These are phyloP conservation scores for Hibiscus trionum DNA, from an alignment of 345 rosid genomes.

Conservation along the genomic window DNA sequence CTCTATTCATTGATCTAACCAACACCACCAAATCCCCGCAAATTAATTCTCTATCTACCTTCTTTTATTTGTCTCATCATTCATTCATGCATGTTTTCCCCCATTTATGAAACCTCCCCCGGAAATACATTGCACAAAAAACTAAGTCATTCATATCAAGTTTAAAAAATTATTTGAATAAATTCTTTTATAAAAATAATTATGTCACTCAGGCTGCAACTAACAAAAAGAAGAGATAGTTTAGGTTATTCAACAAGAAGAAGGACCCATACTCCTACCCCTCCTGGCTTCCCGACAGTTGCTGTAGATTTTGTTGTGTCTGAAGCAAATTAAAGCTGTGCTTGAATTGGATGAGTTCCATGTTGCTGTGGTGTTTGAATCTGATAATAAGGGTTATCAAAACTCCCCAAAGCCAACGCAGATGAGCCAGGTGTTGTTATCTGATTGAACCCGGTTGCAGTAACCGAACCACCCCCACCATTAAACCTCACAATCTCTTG, in stretches of 20 bases:
- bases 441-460: constrained; percentile 11
- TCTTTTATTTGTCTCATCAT: too few relatives aligned
- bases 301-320: constrained; percentile 34
- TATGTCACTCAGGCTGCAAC: not conserved
- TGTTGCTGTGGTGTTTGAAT: constrained; percentile 32
- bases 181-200: too few relatives aligned
- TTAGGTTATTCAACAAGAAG: too few relatives aligned
- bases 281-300: constrained; percentile 47
- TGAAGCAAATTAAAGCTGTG: constrained; percentile 46
- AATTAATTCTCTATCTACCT: too few relatives aligned
- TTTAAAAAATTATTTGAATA: too few relatives aligned
- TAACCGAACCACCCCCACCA: not conserved
- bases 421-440: not conserved
- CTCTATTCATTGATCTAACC: too few relatives aligned
- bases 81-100: too few relatives aligned
- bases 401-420: constrained; percentile 14
- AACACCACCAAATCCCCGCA: too few relatives aligned
- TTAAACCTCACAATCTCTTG: constrained; percentile 8
- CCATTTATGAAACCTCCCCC: too few relatives aligned
- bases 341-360: constrained; percentile 29
- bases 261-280: constrained; percentile 30
- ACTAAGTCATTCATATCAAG: too few relatives aligned
- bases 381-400: constrained; percentile 51
- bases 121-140: too few relatives aligned
- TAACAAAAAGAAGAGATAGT: not conserved